phyloP scores from a whole-genome alignment of 257 asterid species.

The Gardenia jasminoides region DNA sequence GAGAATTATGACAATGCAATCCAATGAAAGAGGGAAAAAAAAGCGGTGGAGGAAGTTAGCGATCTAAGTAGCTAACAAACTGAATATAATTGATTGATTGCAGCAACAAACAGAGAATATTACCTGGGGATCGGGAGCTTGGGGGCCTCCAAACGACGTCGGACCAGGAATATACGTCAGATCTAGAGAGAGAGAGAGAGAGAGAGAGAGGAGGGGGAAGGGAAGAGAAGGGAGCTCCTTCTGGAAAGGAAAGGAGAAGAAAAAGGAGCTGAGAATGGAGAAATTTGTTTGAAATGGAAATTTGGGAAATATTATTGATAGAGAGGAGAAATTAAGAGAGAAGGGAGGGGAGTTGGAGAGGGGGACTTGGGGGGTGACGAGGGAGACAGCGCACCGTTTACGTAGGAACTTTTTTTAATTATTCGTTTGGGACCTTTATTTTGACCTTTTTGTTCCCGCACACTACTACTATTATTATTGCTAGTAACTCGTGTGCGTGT shows the following conservation, averaged over 20 bases:
- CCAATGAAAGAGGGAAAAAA: neutral
- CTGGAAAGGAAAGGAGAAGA: neutral
- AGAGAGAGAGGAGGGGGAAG: too few species aligned
- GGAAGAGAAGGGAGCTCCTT: neutral
- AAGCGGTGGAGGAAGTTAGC: neutral
- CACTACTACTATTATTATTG: too few species aligned
- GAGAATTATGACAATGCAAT: neutral
- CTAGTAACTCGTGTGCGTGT: too few species aligned
- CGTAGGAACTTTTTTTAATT: constrained; percentile 13
- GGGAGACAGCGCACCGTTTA: constrained; percentile 34
- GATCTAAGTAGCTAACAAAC: neutral
- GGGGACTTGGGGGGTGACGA: constrained; percentile 15
- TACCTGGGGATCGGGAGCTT: neutral
- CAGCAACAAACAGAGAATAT: too few species aligned
- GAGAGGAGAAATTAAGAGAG: constrained; percentile 6
- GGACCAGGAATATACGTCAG: neutral
- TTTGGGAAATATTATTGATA: too few species aligned
- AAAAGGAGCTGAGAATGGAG: neutral
- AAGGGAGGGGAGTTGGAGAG: neutral
- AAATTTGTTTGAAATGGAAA: too few species aligned
- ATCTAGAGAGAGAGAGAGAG: neutral
- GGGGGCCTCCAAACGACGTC: neutral
- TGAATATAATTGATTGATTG: neutral
- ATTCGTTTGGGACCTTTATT: neutral
- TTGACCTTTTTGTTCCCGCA: neutral